Evolutionary conservation across 2,329 filamentous ascomycete species (phyloP).

Genomic region (Celoporthe dispersa): DNA sequence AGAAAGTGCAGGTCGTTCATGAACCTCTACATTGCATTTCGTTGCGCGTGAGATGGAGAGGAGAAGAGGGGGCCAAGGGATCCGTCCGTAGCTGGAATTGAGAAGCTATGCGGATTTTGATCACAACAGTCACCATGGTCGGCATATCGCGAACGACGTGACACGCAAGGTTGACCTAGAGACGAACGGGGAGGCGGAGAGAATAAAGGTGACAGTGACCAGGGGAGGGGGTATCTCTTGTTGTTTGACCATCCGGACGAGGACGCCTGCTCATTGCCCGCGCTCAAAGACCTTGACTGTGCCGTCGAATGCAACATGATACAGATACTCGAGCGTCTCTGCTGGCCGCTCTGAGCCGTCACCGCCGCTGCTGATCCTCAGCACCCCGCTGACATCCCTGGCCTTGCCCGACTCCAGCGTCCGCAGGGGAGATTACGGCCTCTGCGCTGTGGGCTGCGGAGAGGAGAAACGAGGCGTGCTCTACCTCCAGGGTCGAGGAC

Average conservation of each 20-base stretch:
- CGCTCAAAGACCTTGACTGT: slow-evolving; percentile 83
- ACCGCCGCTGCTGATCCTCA: slow-evolving; percentile 71
- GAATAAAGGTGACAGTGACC: slow-evolving; percentile 23
- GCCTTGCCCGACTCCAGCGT: slow-evolving; percentile 87
- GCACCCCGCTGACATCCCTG: slow-evolving; percentile 85
- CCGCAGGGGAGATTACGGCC: slow-evolving; percentile 72
- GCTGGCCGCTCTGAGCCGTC: slow-evolving; percentile 36
- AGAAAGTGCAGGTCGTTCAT: slow-evolving; percentile 30
- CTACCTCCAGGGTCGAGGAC: slow-evolving; percentile 68
- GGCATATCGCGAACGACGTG: slow-evolving; percentile 8
- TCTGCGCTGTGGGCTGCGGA: slow-evolving; percentile 75
- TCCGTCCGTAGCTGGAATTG: slow-evolving; percentile 30
- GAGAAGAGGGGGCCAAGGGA: slow-evolving; percentile 1
- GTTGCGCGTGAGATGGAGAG: slow-evolving; percentile 13
- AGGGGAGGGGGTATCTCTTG: slow-evolving; percentile 26
- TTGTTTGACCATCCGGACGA: slow-evolving; percentile 20
- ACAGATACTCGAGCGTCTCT: slow-evolving; percentile 75
- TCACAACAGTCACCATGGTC: slow-evolving; percentile 22
- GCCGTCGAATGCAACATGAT: slow-evolving; percentile 79
- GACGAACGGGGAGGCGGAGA: not conserved
- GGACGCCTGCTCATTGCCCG: slow-evolving; percentile 55
- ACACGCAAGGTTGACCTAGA: not conserved
- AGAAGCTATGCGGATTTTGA: slow-evolving; percentile 25
- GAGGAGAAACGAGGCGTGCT: slow-evolving; percentile 73
- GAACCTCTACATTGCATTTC: slow-evolving; percentile 28